phyloP scores from a whole-genome alignment of 1,139 yeast genomes.

The Arxiozyma telluris region DNA sequence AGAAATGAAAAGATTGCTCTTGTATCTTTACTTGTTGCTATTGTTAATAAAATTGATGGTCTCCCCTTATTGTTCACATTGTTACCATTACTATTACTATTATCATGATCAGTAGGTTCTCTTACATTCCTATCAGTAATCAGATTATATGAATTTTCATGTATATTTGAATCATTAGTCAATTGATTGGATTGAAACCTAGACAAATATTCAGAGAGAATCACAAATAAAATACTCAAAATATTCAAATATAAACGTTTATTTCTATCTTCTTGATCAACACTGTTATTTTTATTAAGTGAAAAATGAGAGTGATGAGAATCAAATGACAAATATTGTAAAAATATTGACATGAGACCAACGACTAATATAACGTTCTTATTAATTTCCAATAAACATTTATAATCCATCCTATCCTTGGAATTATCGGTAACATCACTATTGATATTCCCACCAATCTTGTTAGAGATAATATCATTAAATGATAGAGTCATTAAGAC shows the following conservation, averaged over 20 bases:
- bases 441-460: conserved; percentile 5
- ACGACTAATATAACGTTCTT: conserved; percentile 14
- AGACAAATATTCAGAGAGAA: conserved; percentile 10
- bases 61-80: too few relatives aligned
- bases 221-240: conserved; percentile 10
- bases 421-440: conserved; percentile 4
- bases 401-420: neutral
- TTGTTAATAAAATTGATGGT: conserved; percentile 26
- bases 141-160: neutral
- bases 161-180: conserved; percentile 1
- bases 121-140: neutral
- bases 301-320: conserved; percentile 5
- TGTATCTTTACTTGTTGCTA: conserved; percentile 62
- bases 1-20: conserved; percentile 83
- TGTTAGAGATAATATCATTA: conserved; percentile 23
- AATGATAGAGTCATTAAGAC: conserved; percentile 19
- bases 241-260: conserved; percentile 12
- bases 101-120: neutral
- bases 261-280: conserved; percentile 8
- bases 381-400: conserved; percentile 17
- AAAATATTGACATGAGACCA: conserved; percentile 27
- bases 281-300: too few relatives aligned
- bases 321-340: conserved; percentile 31
- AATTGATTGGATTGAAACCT: neutral
- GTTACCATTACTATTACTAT: neutral